phyloP scores from a whole-genome alignment of 1,284 basidiomycete species.

The Apiotrichum laibachii region DNA sequence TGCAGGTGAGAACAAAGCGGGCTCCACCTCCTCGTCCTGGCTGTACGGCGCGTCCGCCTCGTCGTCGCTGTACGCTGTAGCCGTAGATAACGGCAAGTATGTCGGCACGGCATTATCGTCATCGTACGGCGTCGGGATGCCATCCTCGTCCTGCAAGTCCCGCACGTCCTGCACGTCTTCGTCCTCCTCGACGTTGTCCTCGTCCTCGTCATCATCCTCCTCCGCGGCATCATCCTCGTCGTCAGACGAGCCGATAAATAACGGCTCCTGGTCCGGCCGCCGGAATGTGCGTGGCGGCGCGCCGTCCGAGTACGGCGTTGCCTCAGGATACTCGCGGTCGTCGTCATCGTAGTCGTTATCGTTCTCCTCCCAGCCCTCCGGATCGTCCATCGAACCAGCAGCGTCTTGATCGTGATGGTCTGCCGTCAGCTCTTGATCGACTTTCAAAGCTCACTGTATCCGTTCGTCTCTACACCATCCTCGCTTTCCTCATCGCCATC shows the following conservation, averaged over 20 bases:
- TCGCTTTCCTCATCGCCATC: too few relatives aligned
- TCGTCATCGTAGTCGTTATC: not conserved
- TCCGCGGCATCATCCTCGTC: conserved; percentile 7
- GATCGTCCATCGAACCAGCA: not conserved
- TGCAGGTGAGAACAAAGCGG: too few relatives aligned
- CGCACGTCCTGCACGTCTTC: conserved; percentile 6
- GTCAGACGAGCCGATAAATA: not conserved
- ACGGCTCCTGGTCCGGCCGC: not conserved
- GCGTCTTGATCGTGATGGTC: conserved; percentile 7
- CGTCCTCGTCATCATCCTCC: conserved; percentile 3
- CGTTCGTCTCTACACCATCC: too few relatives aligned
- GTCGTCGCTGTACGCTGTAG: not conserved
- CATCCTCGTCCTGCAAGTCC: not conserved
- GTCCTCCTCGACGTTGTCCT: conserved; percentile 10
- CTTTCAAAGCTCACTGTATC: not conserved
- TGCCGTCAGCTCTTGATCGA: conserved; percentile 1
- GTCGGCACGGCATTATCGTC: too few relatives aligned
- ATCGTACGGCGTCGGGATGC: too few relatives aligned
- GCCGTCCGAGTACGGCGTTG: not conserved
- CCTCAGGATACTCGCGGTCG: not conserved
- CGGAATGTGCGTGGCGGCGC: not conserved
- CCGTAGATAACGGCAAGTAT: too few relatives aligned
- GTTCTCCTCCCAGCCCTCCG: not conserved
- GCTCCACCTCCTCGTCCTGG: conserved; percentile 8
- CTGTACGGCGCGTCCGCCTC: not conserved